A percentile compares a stretch with the other conserved stretches of the same genome.
These are phyloP conservation scores for Auriscalpium vulgare DNA, from an alignment of 768 basidiomycete genomes.

Conservation along the genomic window DNA sequence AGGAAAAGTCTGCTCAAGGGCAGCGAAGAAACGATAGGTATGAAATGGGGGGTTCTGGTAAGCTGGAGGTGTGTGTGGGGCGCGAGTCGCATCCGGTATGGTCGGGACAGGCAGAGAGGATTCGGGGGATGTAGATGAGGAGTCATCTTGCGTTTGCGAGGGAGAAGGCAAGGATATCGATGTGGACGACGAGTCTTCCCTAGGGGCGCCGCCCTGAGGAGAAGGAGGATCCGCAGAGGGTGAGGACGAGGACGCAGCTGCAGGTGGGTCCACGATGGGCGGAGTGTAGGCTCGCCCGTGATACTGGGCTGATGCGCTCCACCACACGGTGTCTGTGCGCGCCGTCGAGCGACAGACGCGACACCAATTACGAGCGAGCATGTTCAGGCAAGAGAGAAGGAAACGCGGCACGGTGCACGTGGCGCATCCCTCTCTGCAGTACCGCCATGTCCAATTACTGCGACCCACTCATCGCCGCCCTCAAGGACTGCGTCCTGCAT, in stretches of 20 bases:
- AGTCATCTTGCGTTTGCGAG: neutral
- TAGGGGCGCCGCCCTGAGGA: neutral
- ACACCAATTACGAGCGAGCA: too few relatives aligned
- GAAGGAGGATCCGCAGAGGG: neutral
- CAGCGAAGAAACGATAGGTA: constrained; percentile 69
- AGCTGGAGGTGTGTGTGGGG: constrained; percentile 19
- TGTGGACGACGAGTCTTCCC: neutral
- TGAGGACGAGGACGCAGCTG: neutral
- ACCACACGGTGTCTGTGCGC: too few relatives aligned
- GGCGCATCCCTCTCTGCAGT: neutral
- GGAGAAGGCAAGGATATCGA: neutral
- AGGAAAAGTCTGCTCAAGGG: constrained; percentile 67
- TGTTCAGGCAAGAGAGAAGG: too few relatives aligned
- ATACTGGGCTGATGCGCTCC: too few relatives aligned
- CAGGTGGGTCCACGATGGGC: neutral
- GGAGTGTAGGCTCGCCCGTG: too few relatives aligned
- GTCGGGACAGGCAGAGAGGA: constrained; percentile 5
- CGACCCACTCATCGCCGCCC: constrained; percentile 62
- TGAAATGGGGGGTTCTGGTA: constrained; percentile 74
- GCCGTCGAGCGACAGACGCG: too few relatives aligned
- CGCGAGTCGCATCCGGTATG: neutral
- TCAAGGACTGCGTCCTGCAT: constrained; percentile 77
- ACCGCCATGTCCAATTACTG: constrained; percentile 71
- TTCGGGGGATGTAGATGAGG: neutral
- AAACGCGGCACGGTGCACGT: neutral